phyloP scores from a whole-genome alignment of 73 alveolate species.

The Uronychia setigera region DNA sequence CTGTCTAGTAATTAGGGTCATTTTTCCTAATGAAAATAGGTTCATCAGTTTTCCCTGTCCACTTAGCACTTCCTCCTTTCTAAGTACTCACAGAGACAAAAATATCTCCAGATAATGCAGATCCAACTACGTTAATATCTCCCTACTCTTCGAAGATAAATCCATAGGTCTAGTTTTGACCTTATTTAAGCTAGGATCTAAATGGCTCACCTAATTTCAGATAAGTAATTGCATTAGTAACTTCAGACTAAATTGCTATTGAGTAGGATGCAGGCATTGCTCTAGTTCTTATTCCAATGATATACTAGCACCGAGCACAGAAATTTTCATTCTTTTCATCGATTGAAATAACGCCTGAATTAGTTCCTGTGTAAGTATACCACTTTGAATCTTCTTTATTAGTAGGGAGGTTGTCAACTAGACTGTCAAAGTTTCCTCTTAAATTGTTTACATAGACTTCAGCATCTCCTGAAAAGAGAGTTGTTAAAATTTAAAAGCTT shows the following conservation, averaged over 20 bases:
- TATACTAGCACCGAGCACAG: neutral
- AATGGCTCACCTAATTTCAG: neutral
- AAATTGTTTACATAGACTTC: neutral
- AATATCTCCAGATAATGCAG: neutral
- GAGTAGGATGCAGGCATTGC: neutral
- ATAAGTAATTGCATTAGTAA: neutral
- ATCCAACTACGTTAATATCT: neutral
- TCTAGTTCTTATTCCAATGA: neutral
- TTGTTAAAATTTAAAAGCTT: neutral
- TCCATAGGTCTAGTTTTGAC: neutral
- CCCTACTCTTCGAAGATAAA: neutral
- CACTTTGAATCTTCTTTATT: neutral
- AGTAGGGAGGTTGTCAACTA: neutral
- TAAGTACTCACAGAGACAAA: neutral
- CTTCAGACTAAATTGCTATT: neutral
- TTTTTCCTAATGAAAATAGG: neutral
- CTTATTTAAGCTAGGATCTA: neutral
- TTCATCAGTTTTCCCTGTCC: neutral
- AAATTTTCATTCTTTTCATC: neutral
- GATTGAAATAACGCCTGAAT: neutral
- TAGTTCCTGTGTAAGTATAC: neutral
- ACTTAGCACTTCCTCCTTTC: neutral
- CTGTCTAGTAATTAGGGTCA: neutral
- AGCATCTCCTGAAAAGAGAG: neutral
- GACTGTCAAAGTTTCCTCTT: neutral